These are phyloP conservation scores for Posidonia australis DNA, from an alignment of 106 monocot genomes.

Conservation along the genomic window DNA sequence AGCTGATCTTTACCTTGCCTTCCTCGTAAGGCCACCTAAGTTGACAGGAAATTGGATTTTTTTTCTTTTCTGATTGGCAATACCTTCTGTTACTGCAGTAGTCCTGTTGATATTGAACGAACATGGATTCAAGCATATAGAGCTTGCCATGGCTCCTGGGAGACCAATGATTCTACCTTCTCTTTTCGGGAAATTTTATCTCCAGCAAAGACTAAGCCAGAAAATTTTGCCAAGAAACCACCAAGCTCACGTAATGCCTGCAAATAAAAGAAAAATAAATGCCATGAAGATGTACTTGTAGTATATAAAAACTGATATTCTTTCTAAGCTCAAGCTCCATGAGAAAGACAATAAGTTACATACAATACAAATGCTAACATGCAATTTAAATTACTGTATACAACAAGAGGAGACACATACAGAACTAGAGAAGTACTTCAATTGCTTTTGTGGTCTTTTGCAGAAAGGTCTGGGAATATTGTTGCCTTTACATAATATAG, in stretches of 20 bases:
- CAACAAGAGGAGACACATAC: not conserved
- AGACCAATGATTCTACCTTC: slow-evolving; percentile 1
- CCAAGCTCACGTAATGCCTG: slow-evolving; percentile 38
- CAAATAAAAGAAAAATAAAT: not conserved
- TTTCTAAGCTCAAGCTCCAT: not conserved
- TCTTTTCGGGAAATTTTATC: slow-evolving; percentile 19
- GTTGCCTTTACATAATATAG: no score
- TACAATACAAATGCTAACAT: no score
- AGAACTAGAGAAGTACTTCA: no score
- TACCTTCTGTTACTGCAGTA: no score
- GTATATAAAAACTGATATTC: not conserved
- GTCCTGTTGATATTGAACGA: no score
- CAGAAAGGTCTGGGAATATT: no score
- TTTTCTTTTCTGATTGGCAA: no score
- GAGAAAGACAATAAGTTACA: not conserved
- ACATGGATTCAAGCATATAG: slow-evolving; percentile 32
- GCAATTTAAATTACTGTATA: not conserved
- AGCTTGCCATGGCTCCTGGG: slow-evolving; percentile 54
- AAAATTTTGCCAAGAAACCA: slow-evolving; percentile 23
- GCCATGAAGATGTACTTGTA: not conserved
- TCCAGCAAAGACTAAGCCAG: slow-evolving; percentile 28
- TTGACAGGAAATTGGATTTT: no score
- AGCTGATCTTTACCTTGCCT: no score
- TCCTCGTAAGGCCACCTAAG: no score
- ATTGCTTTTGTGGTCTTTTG: no score